Conservation (phyloP, 1,139 yeast genomes). For the Suhomyces wounanorum region DNA sequence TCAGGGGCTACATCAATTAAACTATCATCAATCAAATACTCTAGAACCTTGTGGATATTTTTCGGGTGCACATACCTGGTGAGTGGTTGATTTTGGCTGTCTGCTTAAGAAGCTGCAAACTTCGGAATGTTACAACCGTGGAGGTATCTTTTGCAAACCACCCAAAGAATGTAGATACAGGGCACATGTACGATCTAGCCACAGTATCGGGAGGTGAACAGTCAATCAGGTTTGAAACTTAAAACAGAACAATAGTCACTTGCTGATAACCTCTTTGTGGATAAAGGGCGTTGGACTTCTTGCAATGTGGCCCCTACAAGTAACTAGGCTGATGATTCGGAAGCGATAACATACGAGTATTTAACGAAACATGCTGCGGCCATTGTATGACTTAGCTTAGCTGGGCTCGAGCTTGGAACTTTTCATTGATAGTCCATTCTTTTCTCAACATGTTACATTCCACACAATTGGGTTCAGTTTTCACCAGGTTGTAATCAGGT, state of each 20-base stretch:
- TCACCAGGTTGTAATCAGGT: too few species aligned
- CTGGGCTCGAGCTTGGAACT: too few species aligned
- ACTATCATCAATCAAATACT: not conserved
- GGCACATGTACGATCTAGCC: not conserved
- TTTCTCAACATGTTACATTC: too few species aligned
- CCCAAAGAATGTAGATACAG: not conserved
- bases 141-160: not conserved
- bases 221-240: not conserved
- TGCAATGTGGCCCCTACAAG: not conserved
- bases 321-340: not conserved
- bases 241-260: too few species aligned
- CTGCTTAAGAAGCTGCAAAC: not conserved
- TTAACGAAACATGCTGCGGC: not conserved
- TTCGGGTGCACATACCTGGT: conserved; percentile 3
- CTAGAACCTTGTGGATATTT: not conserved
- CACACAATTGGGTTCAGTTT: not conserved
- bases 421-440: too few species aligned
- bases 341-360: not conserved
- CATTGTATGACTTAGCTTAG: too few species aligned
- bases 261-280: not conserved
- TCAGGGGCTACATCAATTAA: not conserved
- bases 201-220: not conserved
- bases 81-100: not conserved
- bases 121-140: not conserved
- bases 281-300: not conserved